Conservation (phyloP, 2,329 filamentous ascomycete genomes). For the Rhynchosporium agropyri region DNA sequence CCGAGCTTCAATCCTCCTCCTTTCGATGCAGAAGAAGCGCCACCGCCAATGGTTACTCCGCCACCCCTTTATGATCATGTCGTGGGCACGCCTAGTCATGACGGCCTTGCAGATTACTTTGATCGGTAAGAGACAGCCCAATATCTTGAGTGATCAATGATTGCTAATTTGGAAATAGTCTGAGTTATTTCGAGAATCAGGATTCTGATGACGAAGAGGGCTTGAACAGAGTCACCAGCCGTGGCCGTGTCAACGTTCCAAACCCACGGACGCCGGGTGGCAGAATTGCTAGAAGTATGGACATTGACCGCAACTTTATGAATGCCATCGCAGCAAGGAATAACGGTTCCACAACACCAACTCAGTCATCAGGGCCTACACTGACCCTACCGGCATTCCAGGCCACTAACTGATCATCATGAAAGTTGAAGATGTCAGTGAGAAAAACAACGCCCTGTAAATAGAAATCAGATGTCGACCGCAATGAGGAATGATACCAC, state of each 20-base stretch:
- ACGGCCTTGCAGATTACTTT: slow-evolving; percentile 70
- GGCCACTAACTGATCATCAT: neutral
- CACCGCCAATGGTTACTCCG: slow-evolving; percentile 68
- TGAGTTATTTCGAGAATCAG: slow-evolving; percentile 38
- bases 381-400: neutral
- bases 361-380: slow-evolving; percentile 1
- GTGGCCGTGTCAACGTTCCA: slow-evolving; percentile 41
- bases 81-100: slow-evolving; percentile 54
- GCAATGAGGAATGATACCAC: neutral
- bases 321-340: slow-evolving; percentile 1
- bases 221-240: slow-evolving; percentile 29
- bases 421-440: neutral
- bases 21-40: slow-evolving; percentile 69
- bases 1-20: slow-evolving; percentile 72
- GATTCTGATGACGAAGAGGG: slow-evolving; percentile 41
- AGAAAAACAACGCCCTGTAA: slow-evolving; percentile 5
- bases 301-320: slow-evolving; percentile 43
- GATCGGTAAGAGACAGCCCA: slow-evolving; percentile 56
- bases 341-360: slow-evolving; percentile 5
- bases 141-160: slow-evolving; percentile 2
- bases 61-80: slow-evolving; percentile 70
- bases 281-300: slow-evolving; percentile 42
- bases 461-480: slow-evolving; percentile 1
- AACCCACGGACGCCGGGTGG: slow-evolving; percentile 43
- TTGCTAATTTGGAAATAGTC: slow-evolving; percentile 28